Base-by-base conservation (phyloP, 495 filamentous ascomycete species). In the Viridothelium virens region DNA sequence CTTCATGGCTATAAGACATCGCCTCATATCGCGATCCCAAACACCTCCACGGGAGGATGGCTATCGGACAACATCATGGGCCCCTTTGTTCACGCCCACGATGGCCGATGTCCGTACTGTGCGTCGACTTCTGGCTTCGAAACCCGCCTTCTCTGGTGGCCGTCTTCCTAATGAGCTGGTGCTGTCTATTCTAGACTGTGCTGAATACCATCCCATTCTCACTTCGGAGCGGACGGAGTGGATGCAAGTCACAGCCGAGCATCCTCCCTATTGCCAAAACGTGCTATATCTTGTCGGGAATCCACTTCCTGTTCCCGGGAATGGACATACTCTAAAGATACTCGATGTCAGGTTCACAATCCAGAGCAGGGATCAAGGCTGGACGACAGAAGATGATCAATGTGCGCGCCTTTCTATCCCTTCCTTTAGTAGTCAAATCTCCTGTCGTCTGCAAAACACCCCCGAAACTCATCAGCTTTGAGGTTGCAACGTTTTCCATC, bases 21-120 rank as follows among this genome's bases (percentile, higher is more conserved):
- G 25, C 25, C 25, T 25, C 25, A 25, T 25, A 25, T 25, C 25
- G 25, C 25, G 25, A 25, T 25, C 25, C 25, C 25, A 25, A 25
- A 25, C 25, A 25, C 25, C 25, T 25, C 25, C 25, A 25, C 25
- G 25, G 25, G 25, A 25, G 25, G 48, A 53, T n/a, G 48, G 48
- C n/a, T 25, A 53, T n/a, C 48, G 48, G 18, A 53, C 48, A 14
- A 53, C 48, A 53, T 53, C 48, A 53, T 53, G 48, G 48, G 48
- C 48, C 5, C n/a, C 12, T 5, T 18, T 25, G 5, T 53, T 53
- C n/a, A 53, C 48, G 48, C 48, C 48, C 11, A 5, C 11, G n/a
- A 11, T 53, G 11, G 48, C 11, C 11, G 48, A 53, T n/a, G 48
- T 53, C n/a, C n/a, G 18, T 18, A 18, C 16, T 18, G 48, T 53